A percentile compares a stretch with the other conserved stretches of the same genome.
These are phyloP conservation scores for Neohortaea acidophila DNA, from an alignment of 495 filamentous ascomycete species.

Conservation along the genomic window DNA sequence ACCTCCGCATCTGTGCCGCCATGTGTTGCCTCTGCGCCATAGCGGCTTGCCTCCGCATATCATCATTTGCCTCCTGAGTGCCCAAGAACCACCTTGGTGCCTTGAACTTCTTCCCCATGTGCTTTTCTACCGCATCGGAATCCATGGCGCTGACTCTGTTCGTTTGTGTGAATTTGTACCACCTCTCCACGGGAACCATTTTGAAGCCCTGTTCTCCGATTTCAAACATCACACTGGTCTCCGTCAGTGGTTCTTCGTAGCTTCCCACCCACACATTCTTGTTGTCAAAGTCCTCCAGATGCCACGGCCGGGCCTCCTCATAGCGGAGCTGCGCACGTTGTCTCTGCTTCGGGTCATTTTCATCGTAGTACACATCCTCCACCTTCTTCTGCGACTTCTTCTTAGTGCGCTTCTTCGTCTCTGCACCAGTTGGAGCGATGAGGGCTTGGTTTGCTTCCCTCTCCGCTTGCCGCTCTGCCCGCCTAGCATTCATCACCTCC, in stretches of 20 bases:
- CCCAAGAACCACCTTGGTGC: constrained; percentile 32
- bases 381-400: constrained; percentile 65
- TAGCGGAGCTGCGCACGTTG: constrained; percentile 69
- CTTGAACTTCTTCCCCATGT: constrained; percentile 51
- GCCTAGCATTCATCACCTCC: constrained; percentile 52
- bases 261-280: constrained; percentile 85
- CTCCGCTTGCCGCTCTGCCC: constrained; percentile 65
- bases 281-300: constrained; percentile 87
- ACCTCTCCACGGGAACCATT: constrained; percentile 85
- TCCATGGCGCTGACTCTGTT: constrained; percentile 66
- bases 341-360: constrained; percentile 58
- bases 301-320: constrained; percentile 91
- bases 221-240: constrained; percentile 59
- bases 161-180: constrained; percentile 81
- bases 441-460: constrained; percentile 70
- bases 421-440: constrained; percentile 56
- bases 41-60: constrained; percentile 23
- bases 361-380: constrained; percentile 36
- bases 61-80: constrained; percentile 37
- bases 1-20: constrained; percentile 30
- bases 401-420: constrained; percentile 41
- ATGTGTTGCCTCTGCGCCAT: constrained; percentile 27
- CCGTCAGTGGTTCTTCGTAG: constrained; percentile 71
- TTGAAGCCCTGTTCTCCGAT: constrained; percentile 51
- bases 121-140: constrained; percentile 71